phyloP scores from a whole-genome alignment of 139 green algal species.

The Chloropicon primus region DNA sequence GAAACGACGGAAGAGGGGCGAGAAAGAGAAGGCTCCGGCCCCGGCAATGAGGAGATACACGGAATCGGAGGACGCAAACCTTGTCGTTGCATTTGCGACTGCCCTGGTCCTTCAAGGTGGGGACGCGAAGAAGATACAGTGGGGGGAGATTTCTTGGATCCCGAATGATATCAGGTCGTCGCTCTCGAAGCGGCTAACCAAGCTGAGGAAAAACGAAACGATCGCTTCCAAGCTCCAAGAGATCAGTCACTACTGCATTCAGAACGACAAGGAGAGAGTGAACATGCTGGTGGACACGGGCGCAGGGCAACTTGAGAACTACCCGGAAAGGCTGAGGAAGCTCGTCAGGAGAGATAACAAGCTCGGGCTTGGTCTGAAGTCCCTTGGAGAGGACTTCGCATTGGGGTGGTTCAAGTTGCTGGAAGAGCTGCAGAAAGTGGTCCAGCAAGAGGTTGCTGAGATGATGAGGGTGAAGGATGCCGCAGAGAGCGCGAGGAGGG shows the following conservation, averaged over 20 bases:
- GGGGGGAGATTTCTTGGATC: background rate
- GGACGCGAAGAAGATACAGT: background rate
- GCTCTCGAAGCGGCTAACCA: background rate
- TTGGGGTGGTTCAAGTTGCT: background rate
- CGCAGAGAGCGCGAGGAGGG: background rate
- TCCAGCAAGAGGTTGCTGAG: background rate
- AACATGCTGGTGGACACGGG: background rate
- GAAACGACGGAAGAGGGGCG: too few relatives aligned
- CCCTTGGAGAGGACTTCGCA: background rate
- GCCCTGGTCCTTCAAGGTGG: background rate
- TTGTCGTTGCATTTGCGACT: background rate
- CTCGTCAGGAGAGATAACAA: background rate
- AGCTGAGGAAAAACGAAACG: background rate
- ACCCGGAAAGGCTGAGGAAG: background rate
- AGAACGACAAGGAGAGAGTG: background rate
- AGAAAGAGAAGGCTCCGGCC: too few relatives aligned
- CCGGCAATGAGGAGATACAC: background rate
- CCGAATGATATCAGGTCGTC: background rate
- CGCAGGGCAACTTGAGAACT: background rate
- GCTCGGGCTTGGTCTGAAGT: background rate
- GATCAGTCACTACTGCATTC: background rate
- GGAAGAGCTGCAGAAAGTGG: background rate
- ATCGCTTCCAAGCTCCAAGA: background rate
- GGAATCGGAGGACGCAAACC: background rate
- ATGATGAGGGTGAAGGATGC: background rate